Evolutionary conservation across 2,329 filamentous ascomycete genomes (phyloP).

Genomic region (Dryadomyces sulphureus): DNA sequence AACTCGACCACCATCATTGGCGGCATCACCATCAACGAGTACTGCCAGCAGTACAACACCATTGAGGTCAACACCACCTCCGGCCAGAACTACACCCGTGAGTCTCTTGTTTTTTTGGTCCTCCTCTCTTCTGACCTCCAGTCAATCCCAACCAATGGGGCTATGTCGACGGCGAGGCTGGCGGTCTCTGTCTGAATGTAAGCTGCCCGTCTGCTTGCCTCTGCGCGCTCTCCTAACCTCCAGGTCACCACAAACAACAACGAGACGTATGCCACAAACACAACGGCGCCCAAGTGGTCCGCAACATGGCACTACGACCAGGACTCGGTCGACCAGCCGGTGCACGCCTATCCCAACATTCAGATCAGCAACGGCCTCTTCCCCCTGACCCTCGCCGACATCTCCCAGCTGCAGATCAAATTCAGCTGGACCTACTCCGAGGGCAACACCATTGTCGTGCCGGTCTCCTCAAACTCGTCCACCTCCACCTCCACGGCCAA

Average conservation of each 20-base stretch:
- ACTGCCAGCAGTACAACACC: conserved; percentile 10
- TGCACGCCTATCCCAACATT: conserved; percentile 40
- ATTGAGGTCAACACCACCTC: conserved; percentile 11
- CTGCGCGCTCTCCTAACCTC: background rate
- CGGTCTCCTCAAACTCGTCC: no score
- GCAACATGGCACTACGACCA: conserved; percentile 36
- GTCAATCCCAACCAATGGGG: conserved; percentile 44
- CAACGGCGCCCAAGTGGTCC: conserved; percentile 31
- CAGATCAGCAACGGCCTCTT: conserved; percentile 27
- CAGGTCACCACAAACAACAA: conserved; percentile 35
- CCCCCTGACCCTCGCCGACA: conserved; percentile 23
- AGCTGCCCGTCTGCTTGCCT: no score
- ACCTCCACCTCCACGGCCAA: background rate
- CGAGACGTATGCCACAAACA: conserved; percentile 29
- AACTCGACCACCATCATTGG: conserved; percentile 6
- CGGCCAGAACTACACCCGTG: conserved; percentile 31
- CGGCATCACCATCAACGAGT: conserved; percentile 6
- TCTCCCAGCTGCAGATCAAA: conserved; percentile 26
- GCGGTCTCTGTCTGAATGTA: conserved; percentile 36
- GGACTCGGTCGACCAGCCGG: conserved; percentile 24
- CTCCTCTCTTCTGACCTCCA: conserved; percentile 11
- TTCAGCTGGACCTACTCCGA: conserved; percentile 30
- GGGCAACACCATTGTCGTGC: background rate
- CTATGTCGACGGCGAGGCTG: conserved; percentile 21
- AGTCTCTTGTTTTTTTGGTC: conserved; percentile 13